Evolutionary conservation across 768 basidiomycete genomes (phyloP).

Genomic region (Leccinum olivaceopallidum): DNA sequence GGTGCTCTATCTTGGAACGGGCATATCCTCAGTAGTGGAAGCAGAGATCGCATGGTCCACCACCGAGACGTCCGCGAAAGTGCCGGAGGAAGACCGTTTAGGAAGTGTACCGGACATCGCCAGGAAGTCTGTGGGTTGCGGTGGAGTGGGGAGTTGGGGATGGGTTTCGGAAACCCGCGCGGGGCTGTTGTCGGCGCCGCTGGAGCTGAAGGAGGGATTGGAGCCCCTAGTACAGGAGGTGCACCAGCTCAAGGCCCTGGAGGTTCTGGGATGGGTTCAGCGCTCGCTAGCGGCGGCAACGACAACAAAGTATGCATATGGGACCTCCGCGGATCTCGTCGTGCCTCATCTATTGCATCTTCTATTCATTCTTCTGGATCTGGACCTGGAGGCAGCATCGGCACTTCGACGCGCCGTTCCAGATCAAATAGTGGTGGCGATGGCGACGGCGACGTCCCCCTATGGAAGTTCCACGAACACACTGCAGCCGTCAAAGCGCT

Average conservation of each 20-base stretch:
- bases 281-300: slow-evolving; percentile 92
- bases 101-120: slow-evolving; percentile 69
- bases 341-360: slow-evolving; percentile 28
- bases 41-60: slow-evolving; percentile 85
- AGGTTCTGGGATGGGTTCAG: slow-evolving; percentile 43
- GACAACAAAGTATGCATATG: slow-evolving; percentile 99
- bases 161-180: slow-evolving; percentile 27
- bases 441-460: slow-evolving; percentile 54
- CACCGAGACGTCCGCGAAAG: slow-evolving; percentile 88
- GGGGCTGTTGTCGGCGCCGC: slow-evolving; percentile 12
- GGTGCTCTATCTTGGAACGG: slow-evolving; percentile 95
- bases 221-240: slow-evolving; percentile 23
- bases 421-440: slow-evolving; percentile 32
- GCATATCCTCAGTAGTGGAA: slow-evolving; percentile 85
- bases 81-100: slow-evolving; percentile 60
- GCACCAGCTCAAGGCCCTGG: slow-evolving; percentile 29
- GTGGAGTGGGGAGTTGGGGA: slow-evolving; percentile 60
- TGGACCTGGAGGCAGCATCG: slow-evolving; percentile 30
- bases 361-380: slow-evolving; percentile 30
- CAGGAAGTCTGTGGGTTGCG: slow-evolving; percentile 97
- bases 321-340: slow-evolving; percentile 75
- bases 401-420: slow-evolving; percentile 22
- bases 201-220: slow-evolving; percentile 30
- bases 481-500: slow-evolving; percentile 97
- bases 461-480: slow-evolving; percentile 97